A percentile compares a stretch with the other conserved stretches of the same genome.
Conservation (phyloP, 225 moss, liverwort and hornwort species). For the Rhytidiadelphus loreus region DNA sequence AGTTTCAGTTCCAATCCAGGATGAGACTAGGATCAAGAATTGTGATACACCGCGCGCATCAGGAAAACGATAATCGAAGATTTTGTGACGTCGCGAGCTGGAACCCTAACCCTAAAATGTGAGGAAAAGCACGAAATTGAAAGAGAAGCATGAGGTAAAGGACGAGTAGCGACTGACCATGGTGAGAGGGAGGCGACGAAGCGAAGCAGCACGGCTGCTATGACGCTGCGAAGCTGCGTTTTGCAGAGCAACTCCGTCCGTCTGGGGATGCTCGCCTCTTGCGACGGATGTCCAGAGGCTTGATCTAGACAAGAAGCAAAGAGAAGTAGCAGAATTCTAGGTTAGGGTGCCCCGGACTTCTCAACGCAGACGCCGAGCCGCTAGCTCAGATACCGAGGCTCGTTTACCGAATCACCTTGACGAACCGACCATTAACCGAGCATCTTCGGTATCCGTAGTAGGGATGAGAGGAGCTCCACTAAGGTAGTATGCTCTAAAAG, state of each 20-base stretch:
- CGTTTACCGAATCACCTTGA: neutral
- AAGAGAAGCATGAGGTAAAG: neutral
- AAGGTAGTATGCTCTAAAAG: too few relatives aligned
- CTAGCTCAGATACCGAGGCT: neutral
- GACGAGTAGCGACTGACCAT: neutral
- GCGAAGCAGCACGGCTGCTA: neutral
- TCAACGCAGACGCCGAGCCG: neutral
- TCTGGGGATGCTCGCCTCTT: neutral
- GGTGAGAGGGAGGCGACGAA: neutral
- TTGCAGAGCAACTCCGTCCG: neutral
- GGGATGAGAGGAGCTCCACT: too few relatives aligned
- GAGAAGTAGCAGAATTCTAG: neutral
- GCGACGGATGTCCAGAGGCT: neutral
- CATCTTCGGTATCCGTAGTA: too few relatives aligned
- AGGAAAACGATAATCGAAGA: neutral
- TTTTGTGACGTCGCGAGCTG: neutral
- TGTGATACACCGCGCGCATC: neutral
- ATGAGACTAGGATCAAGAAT: neutral
- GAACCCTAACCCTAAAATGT: neutral
- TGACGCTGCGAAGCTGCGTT: neutral
- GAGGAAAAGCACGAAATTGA: neutral
- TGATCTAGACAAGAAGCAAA: neutral
- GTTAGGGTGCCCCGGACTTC: neutral
- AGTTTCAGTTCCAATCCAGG: neutral
- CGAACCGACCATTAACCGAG: neutral